These are phyloP conservation scores for Pistacia integerrima DNA, from an alignment of 345 rosid species.

Conservation along the genomic window DNA sequence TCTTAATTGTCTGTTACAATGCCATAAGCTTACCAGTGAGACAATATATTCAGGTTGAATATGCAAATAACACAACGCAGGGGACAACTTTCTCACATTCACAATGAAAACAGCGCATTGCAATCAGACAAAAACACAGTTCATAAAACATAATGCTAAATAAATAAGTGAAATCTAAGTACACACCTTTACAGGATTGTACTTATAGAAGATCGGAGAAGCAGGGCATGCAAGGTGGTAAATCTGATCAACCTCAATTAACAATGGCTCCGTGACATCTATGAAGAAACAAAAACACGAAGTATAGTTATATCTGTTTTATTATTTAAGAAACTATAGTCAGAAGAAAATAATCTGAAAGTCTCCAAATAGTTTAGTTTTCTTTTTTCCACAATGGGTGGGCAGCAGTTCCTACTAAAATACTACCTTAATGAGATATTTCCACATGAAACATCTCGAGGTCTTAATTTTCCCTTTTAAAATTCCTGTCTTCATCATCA, in stretches of 20 bases:
- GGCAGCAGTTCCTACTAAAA: neutral
- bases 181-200: slow-evolving; percentile 96
- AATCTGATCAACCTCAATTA: slow-evolving; percentile 91
- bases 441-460: neutral
- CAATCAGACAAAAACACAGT: neutral
- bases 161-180: neutral
- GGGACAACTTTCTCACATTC: neutral
- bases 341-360: neutral
- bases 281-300: slow-evolving; percentile 22
- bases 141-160: neutral
- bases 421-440: too few species aligned
- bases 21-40: slow-evolving; percentile 24
- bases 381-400: neutral
- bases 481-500: neutral
- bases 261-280: slow-evolving; percentile 87
- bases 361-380: neutral
- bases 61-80: slow-evolving; percentile 1
- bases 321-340: slow-evolving; percentile 11
- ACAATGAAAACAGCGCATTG: neutral
- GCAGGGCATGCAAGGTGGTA: slow-evolving; percentile 99
- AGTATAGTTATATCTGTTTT: neutral
- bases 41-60: neutral
- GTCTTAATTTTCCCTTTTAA: neutral
- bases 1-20: slow-evolving; percentile 76
- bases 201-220: slow-evolving; percentile 92